phyloP scores from a whole-genome alignment of 208 protist species.

The Herpetomonas tarakana region DNA sequence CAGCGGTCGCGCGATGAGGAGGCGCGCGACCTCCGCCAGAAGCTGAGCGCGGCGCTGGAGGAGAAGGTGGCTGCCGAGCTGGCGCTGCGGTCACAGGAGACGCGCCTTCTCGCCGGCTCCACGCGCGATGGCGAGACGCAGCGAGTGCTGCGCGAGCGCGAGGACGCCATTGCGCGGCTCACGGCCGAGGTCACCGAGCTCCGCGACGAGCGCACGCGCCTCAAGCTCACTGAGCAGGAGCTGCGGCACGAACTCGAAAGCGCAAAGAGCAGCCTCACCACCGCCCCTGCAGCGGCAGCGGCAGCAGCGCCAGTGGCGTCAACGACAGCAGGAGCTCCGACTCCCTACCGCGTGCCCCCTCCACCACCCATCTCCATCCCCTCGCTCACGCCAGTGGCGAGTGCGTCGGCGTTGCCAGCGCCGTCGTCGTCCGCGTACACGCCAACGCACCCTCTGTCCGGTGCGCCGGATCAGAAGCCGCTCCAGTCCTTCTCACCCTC shows the following conservation, averaged over 20 bases:
- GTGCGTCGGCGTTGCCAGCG: neutral
- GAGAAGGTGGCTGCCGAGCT: slow-evolving; percentile 42
- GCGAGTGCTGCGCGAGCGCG: slow-evolving; percentile 32
- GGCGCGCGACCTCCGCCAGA: slow-evolving; percentile 23
- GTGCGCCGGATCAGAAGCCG: too few relatives aligned
- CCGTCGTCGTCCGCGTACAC: neutral
- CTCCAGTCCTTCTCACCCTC: neutral
- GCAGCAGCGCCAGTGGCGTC: too few relatives aligned
- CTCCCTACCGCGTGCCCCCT: too few relatives aligned
- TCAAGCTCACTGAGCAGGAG: slow-evolving; percentile 5
- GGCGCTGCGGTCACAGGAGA: slow-evolving; percentile 30
- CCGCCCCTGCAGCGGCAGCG: neutral
- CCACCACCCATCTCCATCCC: neutral
- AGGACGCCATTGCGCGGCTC: slow-evolving; percentile 36
- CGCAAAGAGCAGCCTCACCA: slow-evolving; percentile 1
- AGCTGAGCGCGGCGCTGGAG: slow-evolving; percentile 23
- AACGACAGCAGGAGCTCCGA: too few relatives aligned
- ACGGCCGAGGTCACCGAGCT: slow-evolving; percentile 41
- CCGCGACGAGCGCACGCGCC: slow-evolving; percentile 21
- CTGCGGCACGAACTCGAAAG: slow-evolving; percentile 10
- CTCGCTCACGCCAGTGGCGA: neutral
- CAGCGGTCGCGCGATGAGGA: slow-evolving; percentile 54
- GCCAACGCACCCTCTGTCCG: too few relatives aligned
- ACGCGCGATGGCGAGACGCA: slow-evolving; percentile 32
- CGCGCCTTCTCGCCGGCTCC: slow-evolving; percentile 17